Evolutionary conservation across 805 yeast genomes (phyloP).

Genomic region (Starmerella sp.): DNA sequence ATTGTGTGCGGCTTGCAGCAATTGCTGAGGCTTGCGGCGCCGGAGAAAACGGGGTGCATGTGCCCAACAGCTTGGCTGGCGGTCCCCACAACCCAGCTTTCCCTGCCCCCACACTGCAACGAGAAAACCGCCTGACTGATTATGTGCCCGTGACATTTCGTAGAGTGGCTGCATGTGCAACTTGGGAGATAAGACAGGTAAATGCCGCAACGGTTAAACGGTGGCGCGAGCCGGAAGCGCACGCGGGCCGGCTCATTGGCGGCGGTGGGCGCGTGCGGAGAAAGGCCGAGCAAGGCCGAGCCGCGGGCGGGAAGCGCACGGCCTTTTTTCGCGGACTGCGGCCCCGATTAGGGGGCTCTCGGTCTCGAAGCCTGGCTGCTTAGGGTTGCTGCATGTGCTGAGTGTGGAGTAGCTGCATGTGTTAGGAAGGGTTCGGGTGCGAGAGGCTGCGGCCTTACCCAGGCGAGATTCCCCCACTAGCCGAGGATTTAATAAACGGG

Average conservation of each 20-base stretch:
- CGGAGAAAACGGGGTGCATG: too few species aligned
- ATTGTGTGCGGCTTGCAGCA: too few species aligned
- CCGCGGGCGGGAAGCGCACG: too few species aligned
- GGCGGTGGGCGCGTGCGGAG: too few species aligned
- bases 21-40: neutral
- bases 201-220: too few species aligned
- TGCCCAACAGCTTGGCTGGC: too few species aligned
- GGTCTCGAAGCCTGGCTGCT: neutral
- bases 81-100: neutral
- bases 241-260: too few species aligned
- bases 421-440: neutral
- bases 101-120: neutral
- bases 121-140: neutral
- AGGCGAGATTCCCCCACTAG: neutral
- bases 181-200: neutral
- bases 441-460: neutral
- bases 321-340: too few species aligned
- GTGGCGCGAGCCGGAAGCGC: too few species aligned
- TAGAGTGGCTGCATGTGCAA: neutral
- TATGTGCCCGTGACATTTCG: neutral
- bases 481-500: neutral
- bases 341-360: neutral
- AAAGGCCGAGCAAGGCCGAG: too few species aligned
- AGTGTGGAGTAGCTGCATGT: slow-evolving; percentile 1
- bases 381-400: neutral